phyloP scores from a whole-genome alignment of 768 basidiomycete genomes.

The Agaricus blazei region DNA sequence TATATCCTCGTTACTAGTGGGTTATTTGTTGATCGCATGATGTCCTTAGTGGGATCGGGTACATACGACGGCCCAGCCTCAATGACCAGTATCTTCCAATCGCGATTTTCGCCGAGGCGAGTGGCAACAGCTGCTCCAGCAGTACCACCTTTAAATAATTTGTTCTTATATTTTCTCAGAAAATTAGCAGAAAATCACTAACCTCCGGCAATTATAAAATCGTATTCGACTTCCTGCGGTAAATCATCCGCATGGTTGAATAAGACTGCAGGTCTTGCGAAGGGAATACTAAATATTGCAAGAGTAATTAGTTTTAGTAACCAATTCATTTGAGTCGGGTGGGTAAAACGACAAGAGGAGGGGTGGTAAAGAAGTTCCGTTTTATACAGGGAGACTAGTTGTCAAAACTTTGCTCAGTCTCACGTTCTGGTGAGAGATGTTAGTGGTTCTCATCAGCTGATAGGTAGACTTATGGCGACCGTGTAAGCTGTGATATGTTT shows the following conservation, averaged over 20 bases:
- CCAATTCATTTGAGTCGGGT: no score
- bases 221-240: background rate
- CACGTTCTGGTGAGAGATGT: no score
- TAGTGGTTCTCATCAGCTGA: no score
- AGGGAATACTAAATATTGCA: background rate
- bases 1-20: background rate
- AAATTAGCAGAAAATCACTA: background rate
- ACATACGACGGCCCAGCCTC: constrained; percentile 10
- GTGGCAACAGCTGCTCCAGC: constrained; percentile 4
- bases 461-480: no score
- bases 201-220: constrained; percentile 11
- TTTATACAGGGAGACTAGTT: no score
- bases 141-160: background rate
- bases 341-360: no score
- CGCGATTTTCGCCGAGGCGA: constrained; percentile 8
- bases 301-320: background rate
- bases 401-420: no score
- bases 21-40: background rate
- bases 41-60: background rate
- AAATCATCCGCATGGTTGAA: background rate
- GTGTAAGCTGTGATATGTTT: no score
- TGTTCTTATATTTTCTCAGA: background rate
- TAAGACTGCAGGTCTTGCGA: background rate
- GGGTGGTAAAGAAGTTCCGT: no score
- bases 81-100: constrained; percentile 6